Evolutionary conservation across 148 eudicot species (phyloP), one percentile per base, ranked within the genome.

Genomic region (Rheum nobile): DNA sequence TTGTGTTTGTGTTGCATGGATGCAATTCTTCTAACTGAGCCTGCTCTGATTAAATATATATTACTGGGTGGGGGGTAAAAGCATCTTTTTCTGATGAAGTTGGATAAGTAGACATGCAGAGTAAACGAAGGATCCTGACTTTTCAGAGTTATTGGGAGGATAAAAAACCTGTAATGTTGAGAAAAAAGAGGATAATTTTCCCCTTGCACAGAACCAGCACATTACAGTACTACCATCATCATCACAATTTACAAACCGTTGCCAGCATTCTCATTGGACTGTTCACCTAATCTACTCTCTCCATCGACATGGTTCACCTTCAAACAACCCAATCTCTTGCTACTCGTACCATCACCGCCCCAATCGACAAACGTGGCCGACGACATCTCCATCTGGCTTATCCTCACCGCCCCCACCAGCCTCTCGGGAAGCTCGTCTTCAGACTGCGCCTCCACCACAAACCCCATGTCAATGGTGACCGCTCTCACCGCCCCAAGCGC

Each of bases 381-480:
- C 3, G 79, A 76, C 91, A 90, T 88, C 81, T 95, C 93, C 93
- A 95, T 89, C 47, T 95, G 93, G 72, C 86, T 82, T 73, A 95
- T 77, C 84, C 98, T 83, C 34, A 95, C 93, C 1, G 97, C 93
- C 0, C 98, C 97, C 2, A 95, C 80, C 67, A 95, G 67, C 77
- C 71, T 80, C 81, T 95, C 98, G 13, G 97, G 98, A 47, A 95
- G 50, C 82, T 95, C 98, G 37, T 87, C 96, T 80, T 89, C 93
- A 28, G 77, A 37, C 75, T 95, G 98, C 9, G 81, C 90, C 82
- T 91, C 97, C 76, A 91, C 89, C 75, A 88, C 29, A 70, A 95
- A 95, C 34, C 96, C 98, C 98, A 95, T 89, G 72, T 95, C 98
- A 17, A 95, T 81, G 7, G 90, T 90, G 72, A 95, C 90, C 28